Evolutionary conservation across 306 rosid species (phyloP).

Genomic region (Pyrus communis): DNA sequence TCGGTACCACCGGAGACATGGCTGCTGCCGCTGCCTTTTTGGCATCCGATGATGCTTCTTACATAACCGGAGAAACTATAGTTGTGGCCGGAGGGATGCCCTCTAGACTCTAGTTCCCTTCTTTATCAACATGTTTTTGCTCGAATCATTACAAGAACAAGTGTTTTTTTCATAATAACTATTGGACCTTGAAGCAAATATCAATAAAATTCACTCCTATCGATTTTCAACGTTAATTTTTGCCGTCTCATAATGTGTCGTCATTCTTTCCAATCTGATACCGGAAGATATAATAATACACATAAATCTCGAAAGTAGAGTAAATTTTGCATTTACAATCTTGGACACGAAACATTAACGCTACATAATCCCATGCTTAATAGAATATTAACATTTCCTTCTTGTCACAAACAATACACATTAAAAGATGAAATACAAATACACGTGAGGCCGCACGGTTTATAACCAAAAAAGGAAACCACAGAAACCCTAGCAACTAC

Average conservation of each 20-base stretch:
- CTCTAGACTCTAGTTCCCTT: conserved; percentile 58
- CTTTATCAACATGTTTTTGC: background rate
- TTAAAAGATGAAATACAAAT: conserved; percentile 3
- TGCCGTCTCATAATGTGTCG: background rate
- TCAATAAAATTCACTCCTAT: background rate
- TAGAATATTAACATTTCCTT: conserved; percentile 4
- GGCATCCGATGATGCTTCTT: conserved; percentile 89
- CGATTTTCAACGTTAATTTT: background rate
- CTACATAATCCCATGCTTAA: conserved; percentile 3
- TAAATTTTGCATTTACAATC: background rate
- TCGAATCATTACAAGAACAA: background rate
- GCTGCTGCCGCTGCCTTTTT: conserved; percentile 82
- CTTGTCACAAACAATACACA: conserved; percentile 13
- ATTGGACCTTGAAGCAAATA: background rate
- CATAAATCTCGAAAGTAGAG: background rate
- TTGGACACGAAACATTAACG: background rate
- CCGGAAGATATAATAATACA: background rate
- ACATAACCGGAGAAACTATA: conserved; percentile 89
- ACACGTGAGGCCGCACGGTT: conserved; percentile 13
- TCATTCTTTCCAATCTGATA: background rate
- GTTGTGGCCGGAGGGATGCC: conserved; percentile 92
- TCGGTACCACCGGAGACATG: conserved; percentile 89
- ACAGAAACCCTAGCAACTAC: conserved; percentile 8
- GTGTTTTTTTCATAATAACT: background rate
- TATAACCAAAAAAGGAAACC: background rate